These are phyloP conservation scores for Leishmania tarentolae DNA, from an alignment of 208 protist species.

Conservation along the genomic window DNA sequence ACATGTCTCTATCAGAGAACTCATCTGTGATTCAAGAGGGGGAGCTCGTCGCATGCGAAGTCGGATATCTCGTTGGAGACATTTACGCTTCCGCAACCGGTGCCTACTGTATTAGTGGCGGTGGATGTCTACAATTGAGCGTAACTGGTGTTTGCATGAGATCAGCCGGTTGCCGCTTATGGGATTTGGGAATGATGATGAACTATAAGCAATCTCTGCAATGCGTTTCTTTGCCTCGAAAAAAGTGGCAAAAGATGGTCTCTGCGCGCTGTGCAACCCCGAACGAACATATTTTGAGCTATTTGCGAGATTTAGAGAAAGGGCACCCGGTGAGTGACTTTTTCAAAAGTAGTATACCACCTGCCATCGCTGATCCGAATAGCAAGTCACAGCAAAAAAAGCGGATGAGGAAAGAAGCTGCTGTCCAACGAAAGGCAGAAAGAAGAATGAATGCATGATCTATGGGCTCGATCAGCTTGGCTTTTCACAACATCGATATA, in stretches of 20 bases:
- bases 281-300: slow-evolving; percentile 14
- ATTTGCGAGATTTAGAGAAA: slow-evolving; percentile 14
- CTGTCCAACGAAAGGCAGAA: slow-evolving; percentile 10
- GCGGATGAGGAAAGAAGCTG: slow-evolving; percentile 15
- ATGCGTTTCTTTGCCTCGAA: slow-evolving; percentile 25
- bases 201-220: slow-evolving; percentile 60
- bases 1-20: background rate
- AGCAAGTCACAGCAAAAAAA: slow-evolving; percentile 41
- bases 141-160: slow-evolving; percentile 54
- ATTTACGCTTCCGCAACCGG: slow-evolving; percentile 87
- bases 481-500: background rate
- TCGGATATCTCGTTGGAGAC: slow-evolving; percentile 84
- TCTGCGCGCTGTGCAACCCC: slow-evolving; percentile 8
- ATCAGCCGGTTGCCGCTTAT: slow-evolving; percentile 59
- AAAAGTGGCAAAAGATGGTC: slow-evolving; percentile 24
- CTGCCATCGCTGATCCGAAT: slow-evolving; percentile 9
- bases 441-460: background rate
- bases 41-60: slow-evolving; percentile 71
- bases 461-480: background rate
- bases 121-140: slow-evolving; percentile 72
- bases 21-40: slow-evolving; percentile 44
- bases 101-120: slow-evolving; percentile 71
- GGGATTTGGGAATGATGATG: slow-evolving; percentile 91
- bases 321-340: slow-evolving; percentile 28
- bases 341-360: background rate